Evolutionary conservation across 768 basidiomycete species (phyloP).

Genomic region (Lentinula aciculospora): DNA sequence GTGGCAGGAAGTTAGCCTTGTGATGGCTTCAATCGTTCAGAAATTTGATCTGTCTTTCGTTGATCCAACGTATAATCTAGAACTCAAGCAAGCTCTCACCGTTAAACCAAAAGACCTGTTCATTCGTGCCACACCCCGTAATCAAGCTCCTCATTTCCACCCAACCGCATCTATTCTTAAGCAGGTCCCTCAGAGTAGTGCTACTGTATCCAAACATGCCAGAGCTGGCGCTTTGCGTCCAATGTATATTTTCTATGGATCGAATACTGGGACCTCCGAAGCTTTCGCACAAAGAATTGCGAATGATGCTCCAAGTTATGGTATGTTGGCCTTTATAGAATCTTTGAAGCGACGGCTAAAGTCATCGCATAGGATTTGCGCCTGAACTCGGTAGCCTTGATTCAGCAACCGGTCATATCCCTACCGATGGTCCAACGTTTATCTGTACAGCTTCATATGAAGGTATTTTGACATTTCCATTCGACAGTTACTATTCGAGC

Average conservation of each 20-base stretch:
- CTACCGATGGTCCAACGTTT: conserved; percentile 38
- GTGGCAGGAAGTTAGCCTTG: conserved; percentile 40
- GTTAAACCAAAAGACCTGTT: conserved; percentile 39
- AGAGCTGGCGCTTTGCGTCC: conserved; percentile 18
- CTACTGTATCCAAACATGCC: not conserved
- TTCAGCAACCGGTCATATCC: conserved; percentile 27
- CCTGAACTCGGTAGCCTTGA: conserved; percentile 34
- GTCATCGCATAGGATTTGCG: conserved; percentile 25
- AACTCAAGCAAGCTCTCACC: conserved; percentile 39
- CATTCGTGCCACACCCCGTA: conserved; percentile 33
- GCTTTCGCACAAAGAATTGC: conserved; percentile 41
- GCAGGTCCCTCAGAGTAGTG: conserved; percentile 7
- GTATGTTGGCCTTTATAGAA: conserved; percentile 15
- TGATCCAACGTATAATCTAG: conserved; percentile 37
- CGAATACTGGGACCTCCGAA: conserved; percentile 45
- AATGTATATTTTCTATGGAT: conserved; percentile 37
- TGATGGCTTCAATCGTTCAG: conserved; percentile 35
- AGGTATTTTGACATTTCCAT: conserved; percentile 18
- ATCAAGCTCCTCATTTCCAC: conserved; percentile 11
- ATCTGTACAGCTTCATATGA: conserved; percentile 45
- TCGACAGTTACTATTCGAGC: not conserved
- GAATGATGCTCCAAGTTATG: conserved; percentile 29
- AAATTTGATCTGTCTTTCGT: conserved; percentile 38
- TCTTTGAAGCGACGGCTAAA: not conserved
- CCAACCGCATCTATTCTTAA: conserved; percentile 14